Evolutionary conservation across 2,329 filamentous ascomycete genomes (phyloP), one percentile per base, ranked within the genome.

Genomic region (Aspergillus unguis): DNA sequence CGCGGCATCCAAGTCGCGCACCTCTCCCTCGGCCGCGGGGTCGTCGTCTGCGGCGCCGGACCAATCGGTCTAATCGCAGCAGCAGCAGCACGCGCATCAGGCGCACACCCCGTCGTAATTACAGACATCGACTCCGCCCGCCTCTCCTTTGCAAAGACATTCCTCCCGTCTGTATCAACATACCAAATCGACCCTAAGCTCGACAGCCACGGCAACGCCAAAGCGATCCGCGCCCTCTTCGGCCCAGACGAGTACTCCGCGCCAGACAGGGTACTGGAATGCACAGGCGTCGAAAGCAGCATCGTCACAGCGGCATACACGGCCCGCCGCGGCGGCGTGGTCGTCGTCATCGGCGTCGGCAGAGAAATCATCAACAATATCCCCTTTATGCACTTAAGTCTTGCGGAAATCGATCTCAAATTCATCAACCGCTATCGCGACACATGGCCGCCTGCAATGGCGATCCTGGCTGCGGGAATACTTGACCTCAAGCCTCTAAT

Each of bases 361-460:
- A 79, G 73, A 56, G 71, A 78, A 27, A 73, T 81, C 6, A 84
- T 86, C 80, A 83, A 87, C 56, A 85, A 86, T 55, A 58, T 85
- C 27, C 84, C 83, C 0, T 86, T 86, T 56, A 86, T 86, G 84
- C 82, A 86, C 63, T 61, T 86, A 23, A 84, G 80, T 3, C 65
- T 85, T 35, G 80, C 81, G 3, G 83, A 85, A 80, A 86, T 88
- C 57, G 77, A 87, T 59, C 73, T 88, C 27, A 81, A 80, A 35
- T 88, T 88, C 70, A 88, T 87, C 64, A 87, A 88, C 66, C 77
- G 85, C 6, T 88, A 88, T 64, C 76, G 79, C 37, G 84, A 88
- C 62, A 87, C 85, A 0, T 88, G 85, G 85, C 85, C 85, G 0
- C 78, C 80, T 0, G 85, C 82, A 0, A 85, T 88, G 32, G 75